Base-by-base conservation (phyloP, 495 filamentous ascomycete genomes). In the Aspergillus nidulans region DNA sequence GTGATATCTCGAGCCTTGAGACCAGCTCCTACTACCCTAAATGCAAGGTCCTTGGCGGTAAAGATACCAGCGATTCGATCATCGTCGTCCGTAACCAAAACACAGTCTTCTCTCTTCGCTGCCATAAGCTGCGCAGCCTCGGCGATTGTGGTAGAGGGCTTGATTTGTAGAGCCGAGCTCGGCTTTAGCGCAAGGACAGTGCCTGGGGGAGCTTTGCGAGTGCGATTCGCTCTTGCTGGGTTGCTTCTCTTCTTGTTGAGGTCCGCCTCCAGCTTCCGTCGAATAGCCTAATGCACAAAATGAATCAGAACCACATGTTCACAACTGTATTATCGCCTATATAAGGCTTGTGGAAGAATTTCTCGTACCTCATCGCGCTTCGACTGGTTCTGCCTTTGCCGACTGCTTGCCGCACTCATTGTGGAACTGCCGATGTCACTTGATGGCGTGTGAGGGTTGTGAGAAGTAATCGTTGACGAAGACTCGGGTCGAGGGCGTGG, bases 51-150 rank as follows among this genome's bases (percentile, higher is more conserved):
- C 78, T 99, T 99, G 30, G 94, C 94, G 3, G 94, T 99, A 71
- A 99, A 99, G 62, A 99, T 99, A 71, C 94, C 94, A 10, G 94
- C 86, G 69, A 99, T 97, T 7, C 94, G 81, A 54, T 99, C 94
- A 74, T 99, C 91, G 56, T 97, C 95, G 64, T 97, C 92, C 21
- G 95, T 99, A 34, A 99, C 94, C 49, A 99, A 77, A n/a, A 99
- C 94, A 66, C 94, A 99, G 74, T 99, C 94, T 66, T 97, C 94
- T 53, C 94, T 81, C 80, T 99, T 99, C 25, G 94, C 94, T 25
- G 94, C 94, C 94, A 99, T 99, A 67, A 99, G 77, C 75, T 99
- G 95, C 26, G 94, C 92, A 32, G 94, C 94, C 70, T 97, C 94
- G 41, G 95, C 87, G 53, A 99, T 94, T 47, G 89, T 96, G 20